phyloP scores from a whole-genome alignment of 768 basidiomycete genomes.

The Tephrocybe sp. region DNA sequence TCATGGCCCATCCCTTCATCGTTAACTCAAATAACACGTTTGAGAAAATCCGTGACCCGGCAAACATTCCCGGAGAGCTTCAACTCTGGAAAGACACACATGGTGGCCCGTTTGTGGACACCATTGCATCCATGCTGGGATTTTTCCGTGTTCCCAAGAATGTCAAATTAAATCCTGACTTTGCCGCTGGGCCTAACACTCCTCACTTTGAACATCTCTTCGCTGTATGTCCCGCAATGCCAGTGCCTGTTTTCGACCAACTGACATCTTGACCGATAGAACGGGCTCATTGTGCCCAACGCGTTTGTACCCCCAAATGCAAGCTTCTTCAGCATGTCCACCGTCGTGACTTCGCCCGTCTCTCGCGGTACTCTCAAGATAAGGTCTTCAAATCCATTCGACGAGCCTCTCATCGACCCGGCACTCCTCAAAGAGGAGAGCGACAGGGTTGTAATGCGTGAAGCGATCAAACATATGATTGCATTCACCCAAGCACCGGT shows the following conservation, averaged over 20 bases:
- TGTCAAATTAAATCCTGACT: slow-evolving; percentile 23
- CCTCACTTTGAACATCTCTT: slow-evolving; percentile 18
- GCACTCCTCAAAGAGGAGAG: slow-evolving; percentile 7
- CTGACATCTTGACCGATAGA: no score
- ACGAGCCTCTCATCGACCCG: slow-evolving; percentile 9
- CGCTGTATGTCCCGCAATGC: background rate
- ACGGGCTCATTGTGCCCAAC: slow-evolving; percentile 9
- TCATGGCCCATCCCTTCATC: slow-evolving; percentile 16
- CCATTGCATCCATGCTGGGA: slow-evolving; percentile 19
- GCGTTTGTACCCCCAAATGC: slow-evolving; percentile 7
- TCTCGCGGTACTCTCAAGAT: slow-evolving; percentile 9
- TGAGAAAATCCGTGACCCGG: slow-evolving; percentile 6
- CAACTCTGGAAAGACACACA: slow-evolving; percentile 1
- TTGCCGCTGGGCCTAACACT: slow-evolving; percentile 22
- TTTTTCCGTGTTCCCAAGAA: slow-evolving; percentile 23
- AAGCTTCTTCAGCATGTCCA: slow-evolving; percentile 17
- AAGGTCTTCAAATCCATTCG: slow-evolving; percentile 9
- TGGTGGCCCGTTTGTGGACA: slow-evolving; percentile 11
- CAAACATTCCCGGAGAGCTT: slow-evolving; percentile 4
- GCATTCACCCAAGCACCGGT: slow-evolving; percentile 3
- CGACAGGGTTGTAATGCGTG: slow-evolving; percentile 3
- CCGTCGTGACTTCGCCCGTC: slow-evolving; percentile 27
- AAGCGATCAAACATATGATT: slow-evolving; percentile 5
- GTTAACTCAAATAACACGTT: slow-evolving; percentile 12
- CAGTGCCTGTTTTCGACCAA: no score